Evolutionary conservation across 225 moss, liverwort and hornwort genomes (phyloP).

Genomic region (Pleurozium schreberi): DNA sequence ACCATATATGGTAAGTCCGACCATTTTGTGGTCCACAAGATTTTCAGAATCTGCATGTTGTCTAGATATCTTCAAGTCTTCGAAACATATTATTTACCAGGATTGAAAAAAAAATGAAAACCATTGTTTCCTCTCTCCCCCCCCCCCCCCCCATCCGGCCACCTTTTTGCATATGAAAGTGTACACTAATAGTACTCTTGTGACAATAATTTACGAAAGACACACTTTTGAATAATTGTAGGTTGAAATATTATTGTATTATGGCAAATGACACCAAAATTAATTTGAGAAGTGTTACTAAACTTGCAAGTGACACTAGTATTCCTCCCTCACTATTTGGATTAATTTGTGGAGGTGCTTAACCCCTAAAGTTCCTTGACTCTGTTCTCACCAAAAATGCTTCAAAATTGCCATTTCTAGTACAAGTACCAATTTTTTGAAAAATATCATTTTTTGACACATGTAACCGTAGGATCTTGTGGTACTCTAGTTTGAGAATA

Average conservation of each 20-base stretch:
- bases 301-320: not conserved
- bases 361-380: no score
- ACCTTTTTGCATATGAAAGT: not conserved
- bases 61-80: not conserved
- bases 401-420: no score
- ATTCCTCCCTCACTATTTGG: not conserved
- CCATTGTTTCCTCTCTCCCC: no score
- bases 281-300: not conserved
- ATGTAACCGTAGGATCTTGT: no score
- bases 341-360: not conserved
- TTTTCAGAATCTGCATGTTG: not conserved
- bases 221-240: not conserved
- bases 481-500: no score
- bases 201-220: not conserved
- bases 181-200: not conserved
- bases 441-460: no score
- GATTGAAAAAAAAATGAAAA: not conserved
- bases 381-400: no score
- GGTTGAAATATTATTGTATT: not conserved
- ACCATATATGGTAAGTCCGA: not conserved
- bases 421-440: no score
- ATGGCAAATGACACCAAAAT: not conserved
- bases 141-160: no score
- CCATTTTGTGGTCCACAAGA: not conserved
- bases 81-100: not conserved